Evolutionary conservation across 2,329 filamentous ascomycete species (phyloP).

Genomic region (Penicillium olsonii): DNA sequence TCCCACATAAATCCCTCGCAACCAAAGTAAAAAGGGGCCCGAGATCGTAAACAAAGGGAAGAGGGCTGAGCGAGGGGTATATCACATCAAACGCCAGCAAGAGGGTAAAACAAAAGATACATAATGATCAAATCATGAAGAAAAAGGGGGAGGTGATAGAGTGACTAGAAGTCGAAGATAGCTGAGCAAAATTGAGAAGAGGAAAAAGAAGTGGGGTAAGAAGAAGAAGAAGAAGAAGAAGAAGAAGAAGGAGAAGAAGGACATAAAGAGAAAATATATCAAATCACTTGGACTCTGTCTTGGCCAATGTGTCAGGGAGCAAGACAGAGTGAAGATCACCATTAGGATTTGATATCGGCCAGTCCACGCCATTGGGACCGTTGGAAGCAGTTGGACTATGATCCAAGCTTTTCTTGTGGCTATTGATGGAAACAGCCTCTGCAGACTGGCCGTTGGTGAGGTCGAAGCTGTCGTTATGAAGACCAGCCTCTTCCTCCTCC

Average conservation of each 20-base stretch:
- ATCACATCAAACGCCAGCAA: slow-evolving; percentile 42
- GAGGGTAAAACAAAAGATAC: slow-evolving; percentile 6
- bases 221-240: slow-evolving; percentile 1
- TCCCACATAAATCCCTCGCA: slow-evolving; percentile 19
- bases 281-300: slow-evolving; percentile 24
- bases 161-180: not conserved
- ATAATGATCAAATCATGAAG: slow-evolving; percentile 2
- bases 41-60: slow-evolving; percentile 25
- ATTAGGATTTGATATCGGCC: slow-evolving; percentile 22
- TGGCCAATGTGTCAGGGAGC: slow-evolving; percentile 29
- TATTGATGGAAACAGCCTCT: slow-evolving; percentile 14
- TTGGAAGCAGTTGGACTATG: not conserved
- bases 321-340: slow-evolving; percentile 29
- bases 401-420: slow-evolving; percentile 15
- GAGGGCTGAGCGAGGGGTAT: slow-evolving; percentile 39
- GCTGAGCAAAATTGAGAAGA: not conserved
- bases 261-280: not conserved
- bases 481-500: slow-evolving; percentile 29
- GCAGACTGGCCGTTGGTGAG: slow-evolving; percentile 28
- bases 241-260: not conserved
- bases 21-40: slow-evolving; percentile 22
- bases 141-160: not conserved
- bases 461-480: slow-evolving; percentile 33
- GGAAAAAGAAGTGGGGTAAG: not conserved
- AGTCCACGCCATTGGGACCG: not conserved